Percentiles rank a stretch among this genome's conserved stretches.
These are phyloP conservation scores for Candida maris DNA, from an alignment of 805 yeast genomes.

Conservation along the genomic window DNA sequence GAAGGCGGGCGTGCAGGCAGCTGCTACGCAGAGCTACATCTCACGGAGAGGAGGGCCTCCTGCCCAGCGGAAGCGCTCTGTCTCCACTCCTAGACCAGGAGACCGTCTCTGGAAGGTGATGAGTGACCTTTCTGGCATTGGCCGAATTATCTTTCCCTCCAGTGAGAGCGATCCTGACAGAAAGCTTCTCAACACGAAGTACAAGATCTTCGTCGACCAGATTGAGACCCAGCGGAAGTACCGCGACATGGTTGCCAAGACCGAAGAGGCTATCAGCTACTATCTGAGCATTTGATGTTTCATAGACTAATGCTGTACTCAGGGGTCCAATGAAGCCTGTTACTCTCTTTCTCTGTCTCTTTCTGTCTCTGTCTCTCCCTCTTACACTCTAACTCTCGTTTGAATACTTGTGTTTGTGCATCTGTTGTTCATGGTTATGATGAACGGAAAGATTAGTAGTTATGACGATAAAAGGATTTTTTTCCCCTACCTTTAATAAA, in stretches of 20 bases:
- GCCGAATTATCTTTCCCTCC: conserved; percentile 71
- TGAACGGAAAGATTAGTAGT: too few species aligned
- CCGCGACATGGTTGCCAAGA: conserved; percentile 61
- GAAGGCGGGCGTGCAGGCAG: conserved; percentile 51
- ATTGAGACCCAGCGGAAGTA: conserved; percentile 76
- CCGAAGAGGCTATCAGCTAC: conserved; percentile 32
- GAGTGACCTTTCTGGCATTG: conserved; percentile 80
- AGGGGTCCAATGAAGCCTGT: too few species aligned
- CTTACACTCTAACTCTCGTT: too few species aligned
- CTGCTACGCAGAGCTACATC: conserved; percentile 43
- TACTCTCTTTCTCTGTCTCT: too few species aligned
- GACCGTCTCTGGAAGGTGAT: conserved; percentile 81
- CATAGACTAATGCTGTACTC: too few species aligned
- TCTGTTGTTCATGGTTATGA: too few species aligned
- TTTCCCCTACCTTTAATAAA: too few species aligned
- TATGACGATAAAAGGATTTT: too few species aligned
- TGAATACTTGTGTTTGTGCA: too few species aligned
- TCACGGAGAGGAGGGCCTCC: conserved; percentile 11
- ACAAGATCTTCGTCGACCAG: conserved; percentile 83
- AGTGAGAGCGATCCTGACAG: conserved; percentile 58
- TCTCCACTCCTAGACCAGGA: conserved; percentile 40
- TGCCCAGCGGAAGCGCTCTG: neutral
- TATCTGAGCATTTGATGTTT: conserved; percentile 22
- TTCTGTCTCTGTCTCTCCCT: too few species aligned
- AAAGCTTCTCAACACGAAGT: conserved; percentile 70